Evolutionary conservation across 179 eudicot species (phyloP), one percentile per base, ranked within the genome.

Genomic region (Corrigiola litoralis): DNA sequence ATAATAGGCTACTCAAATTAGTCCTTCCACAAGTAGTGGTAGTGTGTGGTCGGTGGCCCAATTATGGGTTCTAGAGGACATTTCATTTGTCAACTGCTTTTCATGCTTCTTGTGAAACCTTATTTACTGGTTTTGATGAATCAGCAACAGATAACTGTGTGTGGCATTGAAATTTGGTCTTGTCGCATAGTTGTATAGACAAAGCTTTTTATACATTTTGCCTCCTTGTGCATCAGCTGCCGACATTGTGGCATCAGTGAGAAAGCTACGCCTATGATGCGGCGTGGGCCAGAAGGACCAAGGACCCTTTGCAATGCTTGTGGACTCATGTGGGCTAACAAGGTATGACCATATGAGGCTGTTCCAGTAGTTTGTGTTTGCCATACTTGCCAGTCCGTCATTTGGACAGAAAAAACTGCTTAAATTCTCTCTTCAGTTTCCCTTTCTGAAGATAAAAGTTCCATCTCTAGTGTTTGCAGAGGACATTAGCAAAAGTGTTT

Each of bases 261-360:
- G 74, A 88, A 80, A 68, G 59, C 85, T 34, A 88, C 91, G 38
- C 95, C 91, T n/a, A 88, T 88, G 95, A 88, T 85, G 95, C 80
- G 91, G 5, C 86, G 87, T 36, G 95, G 95, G 64, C 95, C 95
- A 47, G 88, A 81, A 56, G 95, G 95, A 58, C 91, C 90, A 16
- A 82, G 88, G 77, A 86, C 96, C 6, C 89, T 88, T 49, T 88
- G 96, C 66, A 88, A 88, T 72, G 95, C 95, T 56, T 87, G 95
- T 67, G 95, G 95, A 61, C 87, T 87, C 29, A 83, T 81, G 88
- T 85, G 96, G 96, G 90, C 92, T 55, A 89, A 89, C 71, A 89
- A 89, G 90, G 96, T 89, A 63, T 65, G 10, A 1, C 23, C n/a
- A 9, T 16, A 14, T 58, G 27, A 38, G 9, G 28, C 38, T 37